Conservation (phyloP, 306 rosid genomes). For the Sicyos baderoa region DNA sequence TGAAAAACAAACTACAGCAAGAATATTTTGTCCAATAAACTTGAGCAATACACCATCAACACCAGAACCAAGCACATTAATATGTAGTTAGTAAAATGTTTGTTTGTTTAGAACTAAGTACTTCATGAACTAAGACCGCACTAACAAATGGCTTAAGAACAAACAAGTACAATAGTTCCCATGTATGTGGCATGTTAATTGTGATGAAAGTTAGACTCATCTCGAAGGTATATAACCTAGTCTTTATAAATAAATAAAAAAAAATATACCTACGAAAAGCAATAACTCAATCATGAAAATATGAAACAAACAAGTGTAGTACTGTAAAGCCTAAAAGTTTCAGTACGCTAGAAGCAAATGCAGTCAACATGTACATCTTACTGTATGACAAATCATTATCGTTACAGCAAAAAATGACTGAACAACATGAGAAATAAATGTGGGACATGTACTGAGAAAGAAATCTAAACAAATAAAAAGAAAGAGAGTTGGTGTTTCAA, state of each 20-base stretch:
- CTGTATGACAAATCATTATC: not conserved
- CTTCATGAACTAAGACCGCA: not conserved
- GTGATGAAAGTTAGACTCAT: not conserved
- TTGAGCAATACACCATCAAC: not conserved
- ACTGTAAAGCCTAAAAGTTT: not conserved
- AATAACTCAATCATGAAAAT: not conserved
- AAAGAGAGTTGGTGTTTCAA: not conserved
- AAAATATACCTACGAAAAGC: not conserved
- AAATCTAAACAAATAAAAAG: not conserved
- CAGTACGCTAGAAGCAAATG: not conserved
- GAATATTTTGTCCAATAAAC: not conserved
- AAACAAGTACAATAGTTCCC: not conserved
- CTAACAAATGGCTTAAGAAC: not conserved
- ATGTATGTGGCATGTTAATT: not conserved
- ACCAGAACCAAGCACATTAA: not conserved
- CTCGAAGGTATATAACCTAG: not conserved
- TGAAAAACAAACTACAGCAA: not conserved
- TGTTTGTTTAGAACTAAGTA: not conserved
- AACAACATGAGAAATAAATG: not conserved
- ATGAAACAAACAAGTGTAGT: not conserved
- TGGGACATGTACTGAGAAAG: not conserved
- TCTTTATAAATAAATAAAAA: not conserved
- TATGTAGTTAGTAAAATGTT: not conserved
- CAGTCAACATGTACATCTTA: not conserved
- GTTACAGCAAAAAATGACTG: not conserved